Base-by-base conservation (phyloP, 768 basidiomycete species). In the Dendrothele bispora region DNA sequence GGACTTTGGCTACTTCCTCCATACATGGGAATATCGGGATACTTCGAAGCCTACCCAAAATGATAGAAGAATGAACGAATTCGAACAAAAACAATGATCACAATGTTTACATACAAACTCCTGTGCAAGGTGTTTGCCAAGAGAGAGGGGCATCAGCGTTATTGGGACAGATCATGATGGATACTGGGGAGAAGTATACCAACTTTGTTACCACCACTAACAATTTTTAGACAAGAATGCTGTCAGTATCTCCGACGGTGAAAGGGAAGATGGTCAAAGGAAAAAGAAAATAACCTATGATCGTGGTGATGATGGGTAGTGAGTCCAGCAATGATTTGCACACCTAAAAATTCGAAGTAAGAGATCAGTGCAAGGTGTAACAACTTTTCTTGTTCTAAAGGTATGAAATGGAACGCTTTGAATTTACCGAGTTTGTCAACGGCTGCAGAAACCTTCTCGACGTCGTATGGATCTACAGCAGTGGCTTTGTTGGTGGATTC, bases 241-340 rank as follows among this genome's bases (percentile, higher is more conserved):
- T 14, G 17, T 51, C 20, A 34, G 35, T 30, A 29, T 15, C 34
- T 29, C 20, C 22, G 37, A n/a, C 36, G 25, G 40, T 30, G 32
- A 46, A 40, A 28, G 46, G 45, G 18, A n/a, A 48, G 46, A 28
- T 18, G 20, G 21, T 41, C 28, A 52, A 55, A 24, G 48, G 91
- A 90, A 70, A 82, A 62, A 66, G 95, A 95, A 27, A 93, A 93
- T 17, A 90, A 91, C 54, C 84, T 86, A 63, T 94, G 93, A 69
- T 98, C 95, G 53, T 75, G 58, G 64, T 97, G 95, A 65, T 94
- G 91, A 66, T 97, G 95, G 2, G 95, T 98, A 11, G 92, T 97
- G 55, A 98, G 75, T 20, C 71, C 78, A 32, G 88, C 84, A 28
- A 88, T 74, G 48, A 94, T 75, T 38, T 77, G 62, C 21, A 91